phyloP scores from a whole-genome alignment of 2,329 filamentous ascomycete species.

The Helicocarpus griseus region DNA sequence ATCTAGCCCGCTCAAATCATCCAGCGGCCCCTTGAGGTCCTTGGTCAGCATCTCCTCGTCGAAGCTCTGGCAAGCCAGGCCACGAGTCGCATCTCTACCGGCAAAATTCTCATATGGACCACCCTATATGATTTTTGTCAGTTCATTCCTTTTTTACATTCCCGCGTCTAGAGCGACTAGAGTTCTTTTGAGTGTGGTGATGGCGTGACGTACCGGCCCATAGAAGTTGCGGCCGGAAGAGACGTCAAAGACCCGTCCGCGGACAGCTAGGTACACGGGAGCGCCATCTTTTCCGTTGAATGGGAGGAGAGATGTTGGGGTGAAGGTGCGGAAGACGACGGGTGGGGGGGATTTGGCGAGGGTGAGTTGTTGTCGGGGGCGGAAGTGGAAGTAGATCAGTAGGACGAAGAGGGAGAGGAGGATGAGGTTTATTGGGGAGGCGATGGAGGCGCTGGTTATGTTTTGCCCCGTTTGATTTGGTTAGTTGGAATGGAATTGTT shows the following conservation, averaged over 20 bases:
- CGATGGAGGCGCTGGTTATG: slow-evolving; percentile 40
- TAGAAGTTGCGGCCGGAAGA: slow-evolving; percentile 84
- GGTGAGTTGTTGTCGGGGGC: slow-evolving; percentile 41
- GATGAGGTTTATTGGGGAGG: slow-evolving; percentile 52
- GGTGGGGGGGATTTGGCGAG: slow-evolving; percentile 51
- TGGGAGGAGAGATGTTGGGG: slow-evolving; percentile 70
- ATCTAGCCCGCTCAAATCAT: slow-evolving; percentile 62
- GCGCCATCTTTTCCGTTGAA: slow-evolving; percentile 66
- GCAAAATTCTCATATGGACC: slow-evolving; percentile 96
- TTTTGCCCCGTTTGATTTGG: background rate
- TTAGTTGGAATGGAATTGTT: background rate
- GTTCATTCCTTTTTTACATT: no score
- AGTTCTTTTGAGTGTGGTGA: no score
- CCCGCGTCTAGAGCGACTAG: no score
- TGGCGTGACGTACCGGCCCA: slow-evolving; percentile 51
- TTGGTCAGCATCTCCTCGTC: slow-evolving; percentile 92
- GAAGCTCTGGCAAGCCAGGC: slow-evolving; percentile 83
- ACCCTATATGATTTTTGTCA: slow-evolving; percentile 44
- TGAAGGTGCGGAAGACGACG: slow-evolving; percentile 79
- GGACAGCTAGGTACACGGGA: slow-evolving; percentile 84
- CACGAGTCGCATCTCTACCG: slow-evolving; percentile 78
- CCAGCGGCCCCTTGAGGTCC: slow-evolving; percentile 74
- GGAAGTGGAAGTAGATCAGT: slow-evolving; percentile 50
- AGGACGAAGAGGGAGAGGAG: slow-evolving; percentile 49
- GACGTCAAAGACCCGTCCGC: slow-evolving; percentile 86